These are phyloP conservation scores for Rhodotorula taiwanensis DNA, from an alignment of 768 basidiomycete genomes.

Conservation along the genomic window DNA sequence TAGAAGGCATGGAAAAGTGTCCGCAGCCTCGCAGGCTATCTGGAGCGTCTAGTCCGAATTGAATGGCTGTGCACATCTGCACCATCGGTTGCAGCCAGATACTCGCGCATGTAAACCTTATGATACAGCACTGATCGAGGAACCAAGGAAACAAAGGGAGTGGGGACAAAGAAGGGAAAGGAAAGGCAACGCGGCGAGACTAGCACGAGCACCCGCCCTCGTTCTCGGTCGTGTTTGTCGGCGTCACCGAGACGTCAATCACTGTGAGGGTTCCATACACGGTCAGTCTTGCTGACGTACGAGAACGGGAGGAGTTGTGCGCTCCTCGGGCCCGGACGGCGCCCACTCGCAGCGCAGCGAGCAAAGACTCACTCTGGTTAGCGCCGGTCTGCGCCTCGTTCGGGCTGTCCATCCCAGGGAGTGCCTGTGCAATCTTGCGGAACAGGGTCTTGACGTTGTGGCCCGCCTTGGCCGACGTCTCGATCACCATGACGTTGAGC, in stretches of 20 bases:
- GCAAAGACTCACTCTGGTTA: conserved; percentile 46
- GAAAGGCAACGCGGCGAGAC: not conserved
- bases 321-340: too few relatives aligned
- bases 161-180: too few relatives aligned
- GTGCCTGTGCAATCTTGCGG: conserved; percentile 97
- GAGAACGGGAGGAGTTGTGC: not conserved
- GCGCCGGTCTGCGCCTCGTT: conserved; percentile 47
- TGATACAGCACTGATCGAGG: too few relatives aligned
- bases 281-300: not conserved
- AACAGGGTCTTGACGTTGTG: conserved; percentile 98
- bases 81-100: too few relatives aligned
- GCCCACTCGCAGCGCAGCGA: too few relatives aligned
- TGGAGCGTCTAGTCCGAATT: too few relatives aligned
- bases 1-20: too few relatives aligned
- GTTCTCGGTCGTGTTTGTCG: conserved; percentile 35
- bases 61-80: too few relatives aligned
- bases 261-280: conserved; percentile 16
- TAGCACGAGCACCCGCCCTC: conserved; percentile 40
- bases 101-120: too few relatives aligned
- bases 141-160: too few relatives aligned
- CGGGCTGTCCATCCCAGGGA: conserved; percentile 86
- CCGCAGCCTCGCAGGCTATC: too few relatives aligned
- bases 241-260: conserved; percentile 40
- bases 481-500: conserved; percentile 95
- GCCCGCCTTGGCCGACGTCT: conserved; percentile 97